phyloP scores from a whole-genome alignment of 2,329 filamentous ascomycete species.

The Claviceps spartinae region DNA sequence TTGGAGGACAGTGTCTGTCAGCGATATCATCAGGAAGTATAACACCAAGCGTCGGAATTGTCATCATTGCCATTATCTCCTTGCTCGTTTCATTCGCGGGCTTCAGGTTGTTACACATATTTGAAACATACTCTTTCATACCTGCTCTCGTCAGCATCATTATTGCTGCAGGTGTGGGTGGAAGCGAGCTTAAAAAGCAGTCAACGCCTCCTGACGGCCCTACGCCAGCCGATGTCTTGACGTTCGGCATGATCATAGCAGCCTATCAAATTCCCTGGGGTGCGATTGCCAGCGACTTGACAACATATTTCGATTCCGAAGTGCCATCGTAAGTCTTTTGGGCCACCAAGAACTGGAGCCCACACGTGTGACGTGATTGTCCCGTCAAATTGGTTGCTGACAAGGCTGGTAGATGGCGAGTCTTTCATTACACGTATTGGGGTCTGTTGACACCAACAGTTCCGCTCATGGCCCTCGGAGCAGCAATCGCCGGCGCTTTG shows the following conservation, averaged over 20 bases:
- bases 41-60: conserved; percentile 42
- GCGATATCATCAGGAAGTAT: conserved; percentile 36
- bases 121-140: conserved; percentile 44
- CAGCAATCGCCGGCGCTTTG: conserved; percentile 49
- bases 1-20: conserved; percentile 45
- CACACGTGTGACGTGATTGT: too few relatives aligned
- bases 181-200: conserved; percentile 34
- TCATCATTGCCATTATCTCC: conserved; percentile 42
- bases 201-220: conserved; percentile 24
- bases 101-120: conserved; percentile 41
- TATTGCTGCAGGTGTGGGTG: conserved; percentile 41
- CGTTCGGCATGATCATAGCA: conserved; percentile 47
- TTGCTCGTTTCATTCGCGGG: conserved; percentile 50
- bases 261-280: conserved; percentile 52
- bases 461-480: conserved; percentile 47
- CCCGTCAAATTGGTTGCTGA: conserved; percentile 2
- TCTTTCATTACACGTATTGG: conserved; percentile 43
- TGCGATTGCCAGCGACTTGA: conserved; percentile 44
- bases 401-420: conserved; percentile 16
- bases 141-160: conserved; percentile 39
- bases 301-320: conserved; percentile 45
- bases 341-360: too few relatives aligned
- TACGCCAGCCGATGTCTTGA: conserved; percentile 33
- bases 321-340: conserved; percentile 30
- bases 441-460: conserved; percentile 42